phyloP scores from a whole-genome alignment of 2,329 filamentous ascomycete genomes.

The Colletotrichum tofieldiae region DNA sequence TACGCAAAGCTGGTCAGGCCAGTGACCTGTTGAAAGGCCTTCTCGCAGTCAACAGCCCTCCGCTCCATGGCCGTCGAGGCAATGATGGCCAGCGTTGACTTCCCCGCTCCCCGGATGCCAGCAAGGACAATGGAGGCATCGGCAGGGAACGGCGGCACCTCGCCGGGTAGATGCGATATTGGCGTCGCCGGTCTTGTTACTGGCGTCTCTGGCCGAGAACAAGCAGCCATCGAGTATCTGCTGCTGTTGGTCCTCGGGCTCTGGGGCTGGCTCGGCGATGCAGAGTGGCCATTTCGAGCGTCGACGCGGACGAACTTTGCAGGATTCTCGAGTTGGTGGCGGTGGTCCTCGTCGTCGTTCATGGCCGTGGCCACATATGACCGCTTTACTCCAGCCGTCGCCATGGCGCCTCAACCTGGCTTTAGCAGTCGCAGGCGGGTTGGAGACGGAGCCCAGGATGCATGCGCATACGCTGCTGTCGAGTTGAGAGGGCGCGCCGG shows the following conservation, averaged over 20 bases:
- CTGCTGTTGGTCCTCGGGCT: slow-evolving; percentile 40
- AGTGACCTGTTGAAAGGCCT: slow-evolving; percentile 75
- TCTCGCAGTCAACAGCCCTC: slow-evolving; percentile 79
- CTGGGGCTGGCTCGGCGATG: slow-evolving; percentile 33
- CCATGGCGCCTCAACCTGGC: slow-evolving; percentile 40
- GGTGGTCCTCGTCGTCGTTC: slow-evolving; percentile 48
- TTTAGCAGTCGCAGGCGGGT: slow-evolving; percentile 22
- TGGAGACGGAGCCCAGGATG: slow-evolving; percentile 27
- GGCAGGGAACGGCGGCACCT: slow-evolving; percentile 41
- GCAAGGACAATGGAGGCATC: slow-evolving; percentile 82
- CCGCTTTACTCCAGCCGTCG: slow-evolving; percentile 60
- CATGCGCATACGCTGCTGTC: slow-evolving; percentile 22
- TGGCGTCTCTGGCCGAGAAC: slow-evolving; percentile 34
- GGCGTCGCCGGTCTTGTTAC: slow-evolving; percentile 34
- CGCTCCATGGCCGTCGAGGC: slow-evolving; percentile 80
- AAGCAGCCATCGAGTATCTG: slow-evolving; percentile 36
- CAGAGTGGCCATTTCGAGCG: slow-evolving; percentile 29
- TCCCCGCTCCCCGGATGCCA: slow-evolving; percentile 81
- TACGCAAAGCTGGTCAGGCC: slow-evolving; percentile 75
- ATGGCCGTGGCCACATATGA: slow-evolving; percentile 54
- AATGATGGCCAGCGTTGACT: slow-evolving; percentile 83
- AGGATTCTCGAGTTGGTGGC: slow-evolving; percentile 41
- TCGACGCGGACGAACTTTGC: slow-evolving; percentile 36
- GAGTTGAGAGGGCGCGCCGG: slow-evolving; percentile 9
- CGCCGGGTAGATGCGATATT: slow-evolving; percentile 32